Evolutionary conservation across 2,329 filamentous ascomycete genomes (phyloP), one percentile per base, ranked within the genome.

Genomic region (Xylariaceae sp.): DNA sequence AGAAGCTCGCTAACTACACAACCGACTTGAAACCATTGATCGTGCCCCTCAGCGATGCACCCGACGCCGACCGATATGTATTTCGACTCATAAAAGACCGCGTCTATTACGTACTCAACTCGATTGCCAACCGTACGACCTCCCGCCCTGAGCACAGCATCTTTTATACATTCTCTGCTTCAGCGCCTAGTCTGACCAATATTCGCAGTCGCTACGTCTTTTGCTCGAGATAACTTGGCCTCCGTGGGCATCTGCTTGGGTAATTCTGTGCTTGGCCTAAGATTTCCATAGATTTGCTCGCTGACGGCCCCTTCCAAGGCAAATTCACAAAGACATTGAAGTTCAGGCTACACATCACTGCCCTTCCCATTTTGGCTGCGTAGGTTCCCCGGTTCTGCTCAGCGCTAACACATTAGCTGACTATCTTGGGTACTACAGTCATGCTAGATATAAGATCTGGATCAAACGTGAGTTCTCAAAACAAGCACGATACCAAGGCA

Each of bases 241-340:
- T 92, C 88, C 0, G 76, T 96, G n/a, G 93, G 93, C 22, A 93
- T 88, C 19, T 97, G 92, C 69, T 75, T 97, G 12, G 83, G 82
- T 80, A 73, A 6, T 28, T 5, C 22, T 28, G 7, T 28, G 22
- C 22, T 28, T 28, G 22, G n/a, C 22, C 22, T 28, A 28, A 4
- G 7, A 28, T 5, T 28, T 7, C 22, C 22, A 28, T 28, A 28
- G 28, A 55, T 17, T n/a, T 5, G 47, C 5, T 42, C 5, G 31
- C 48, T 14, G 16, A 48, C 42, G 16, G 5, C 5, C 34, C 16
- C 34, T 38, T 16, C 34, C 6, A n/a, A 83, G 91, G 91, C 66
- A 96, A 97, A 70, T 95, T 97, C 76, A 97, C 92, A 56, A 97
- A 97, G 78, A 89, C 91, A 5, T 90, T 91, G 58, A 97, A 97